Conservation (phyloP, 2,329 filamentous ascomycete genomes). For the Pseudogymnoascus sp. region DNA sequence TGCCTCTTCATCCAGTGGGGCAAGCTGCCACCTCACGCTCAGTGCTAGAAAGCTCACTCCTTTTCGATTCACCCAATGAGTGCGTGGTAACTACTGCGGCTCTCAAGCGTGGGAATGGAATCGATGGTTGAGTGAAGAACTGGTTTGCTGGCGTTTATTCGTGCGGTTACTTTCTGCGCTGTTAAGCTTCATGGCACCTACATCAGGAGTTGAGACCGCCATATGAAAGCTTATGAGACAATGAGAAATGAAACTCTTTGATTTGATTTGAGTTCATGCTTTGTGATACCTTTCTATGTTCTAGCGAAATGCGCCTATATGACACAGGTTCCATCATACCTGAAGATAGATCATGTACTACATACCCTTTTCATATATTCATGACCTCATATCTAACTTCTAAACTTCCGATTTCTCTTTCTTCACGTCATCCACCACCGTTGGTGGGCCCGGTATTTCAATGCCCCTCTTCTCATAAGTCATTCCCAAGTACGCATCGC, state of each 20-base stretch:
- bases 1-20: neutral
- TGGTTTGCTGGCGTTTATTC: neutral
- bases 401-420: conserved; percentile 11
- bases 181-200: neutral
- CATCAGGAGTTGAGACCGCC: neutral
- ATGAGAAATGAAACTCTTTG: neutral
- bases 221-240: neutral
- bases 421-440: conserved; percentile 13
- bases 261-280: neutral
- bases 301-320: neutral
- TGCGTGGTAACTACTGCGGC: neutral
- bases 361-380: neutral
- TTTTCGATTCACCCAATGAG: neutral
- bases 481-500: conserved; percentile 81
- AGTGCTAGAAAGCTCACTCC: neutral
- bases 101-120: neutral
- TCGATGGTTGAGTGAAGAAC: neutral
- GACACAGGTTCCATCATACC: neutral
- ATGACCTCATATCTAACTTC: neutral
- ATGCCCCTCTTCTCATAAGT: conserved; percentile 30
- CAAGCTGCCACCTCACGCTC: neutral
- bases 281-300: neutral
- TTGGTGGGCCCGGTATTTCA: conserved; percentile 23
- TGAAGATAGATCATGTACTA: neutral
- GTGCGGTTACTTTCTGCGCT: neutral